A percentile compares a stretch with the other conserved stretches of the same genome.
phyloP scores from a whole-genome alignment of 2,329 filamentous ascomycete species.

The Orbilia oligospora region DNA sequence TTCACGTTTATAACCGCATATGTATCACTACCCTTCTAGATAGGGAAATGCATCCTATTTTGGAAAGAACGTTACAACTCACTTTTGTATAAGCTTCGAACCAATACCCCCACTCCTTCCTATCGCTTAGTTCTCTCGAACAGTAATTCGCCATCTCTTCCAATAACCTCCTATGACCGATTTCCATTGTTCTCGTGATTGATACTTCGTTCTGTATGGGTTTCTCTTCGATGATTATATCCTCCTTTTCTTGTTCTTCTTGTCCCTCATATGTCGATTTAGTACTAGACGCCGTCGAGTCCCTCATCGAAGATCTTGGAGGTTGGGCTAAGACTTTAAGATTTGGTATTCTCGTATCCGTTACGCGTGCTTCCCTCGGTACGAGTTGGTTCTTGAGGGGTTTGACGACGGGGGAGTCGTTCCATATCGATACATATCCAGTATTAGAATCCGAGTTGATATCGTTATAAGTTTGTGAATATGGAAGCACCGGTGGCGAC shows the following conservation, averaged over 20 bases:
- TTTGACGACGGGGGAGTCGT: constrained; percentile 54
- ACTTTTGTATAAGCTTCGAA: constrained; percentile 56
- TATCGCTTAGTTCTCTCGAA: constrained; percentile 29
- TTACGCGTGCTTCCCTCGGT: constrained; percentile 47
- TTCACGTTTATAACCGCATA: not conserved
- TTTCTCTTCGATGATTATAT: not conserved
- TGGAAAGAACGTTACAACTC: not conserved
- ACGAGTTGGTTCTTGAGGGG: constrained; percentile 36
- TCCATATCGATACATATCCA: constrained; percentile 43
- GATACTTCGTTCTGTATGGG: not conserved
- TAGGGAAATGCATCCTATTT: not conserved
- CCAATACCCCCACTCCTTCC: constrained; percentile 60
- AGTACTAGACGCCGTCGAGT: constrained; percentile 2
- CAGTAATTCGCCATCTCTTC: constrained; percentile 57
- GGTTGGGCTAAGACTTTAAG: constrained; percentile 6
- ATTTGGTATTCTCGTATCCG: constrained; percentile 21
- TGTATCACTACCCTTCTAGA: not conserved
- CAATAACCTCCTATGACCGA: constrained; percentile 46
- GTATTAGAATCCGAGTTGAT: constrained; percentile 9
- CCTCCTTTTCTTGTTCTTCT: constrained; percentile 10
- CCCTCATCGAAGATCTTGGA: constrained; percentile 17
- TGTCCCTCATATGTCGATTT: not conserved
- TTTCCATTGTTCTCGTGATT: constrained; percentile 40
- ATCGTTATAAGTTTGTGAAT: not conserved
- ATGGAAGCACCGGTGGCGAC: too few relatives aligned